phyloP scores from a whole-genome alignment of 306 rosid species.

The Prunus fruticosa region DNA sequence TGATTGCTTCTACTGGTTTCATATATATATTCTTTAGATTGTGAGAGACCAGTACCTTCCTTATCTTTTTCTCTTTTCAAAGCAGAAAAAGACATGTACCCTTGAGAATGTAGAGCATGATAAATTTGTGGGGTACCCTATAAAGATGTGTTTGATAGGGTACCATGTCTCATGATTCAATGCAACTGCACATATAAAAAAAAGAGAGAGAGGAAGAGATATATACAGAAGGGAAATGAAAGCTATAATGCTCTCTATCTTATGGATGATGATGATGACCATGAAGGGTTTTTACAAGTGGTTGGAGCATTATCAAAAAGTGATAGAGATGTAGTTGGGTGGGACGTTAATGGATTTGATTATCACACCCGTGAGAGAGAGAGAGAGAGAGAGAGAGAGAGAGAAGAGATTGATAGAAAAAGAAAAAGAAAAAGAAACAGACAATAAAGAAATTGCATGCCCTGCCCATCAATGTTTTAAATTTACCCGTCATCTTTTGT shows the following conservation, averaged over 20 bases:
- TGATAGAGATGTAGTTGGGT: constrained; percentile 35
- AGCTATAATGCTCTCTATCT: not conserved
- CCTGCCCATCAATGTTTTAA: constrained; percentile 19
- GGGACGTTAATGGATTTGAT: constrained; percentile 37
- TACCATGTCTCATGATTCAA: constrained; percentile 37
- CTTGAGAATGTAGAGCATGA: constrained; percentile 31
- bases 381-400: not conserved
- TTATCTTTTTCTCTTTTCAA: no score
- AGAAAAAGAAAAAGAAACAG: not conserved
- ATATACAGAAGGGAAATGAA: no score
- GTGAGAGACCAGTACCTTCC: not conserved
- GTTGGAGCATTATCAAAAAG: constrained; percentile 42
- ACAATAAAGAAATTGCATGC: constrained; percentile 5
- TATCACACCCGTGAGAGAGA: constrained; percentile 40
- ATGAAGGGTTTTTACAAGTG: constrained; percentile 24
- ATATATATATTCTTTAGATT: not conserved
- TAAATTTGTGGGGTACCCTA: constrained; percentile 37
- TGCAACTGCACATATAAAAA: constrained; percentile 1
- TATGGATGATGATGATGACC: constrained; percentile 7
- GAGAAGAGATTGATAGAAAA: constrained; percentile 12
- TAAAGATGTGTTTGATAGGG: not conserved
- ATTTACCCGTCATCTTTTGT: constrained; percentile 13
- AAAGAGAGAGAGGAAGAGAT: not conserved
- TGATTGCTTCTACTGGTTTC: not conserved
- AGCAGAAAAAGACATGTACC: constrained; percentile 1